Conservation (phyloP, 768 basidiomycete genomes). For the Mrakia blollopis region DNA sequence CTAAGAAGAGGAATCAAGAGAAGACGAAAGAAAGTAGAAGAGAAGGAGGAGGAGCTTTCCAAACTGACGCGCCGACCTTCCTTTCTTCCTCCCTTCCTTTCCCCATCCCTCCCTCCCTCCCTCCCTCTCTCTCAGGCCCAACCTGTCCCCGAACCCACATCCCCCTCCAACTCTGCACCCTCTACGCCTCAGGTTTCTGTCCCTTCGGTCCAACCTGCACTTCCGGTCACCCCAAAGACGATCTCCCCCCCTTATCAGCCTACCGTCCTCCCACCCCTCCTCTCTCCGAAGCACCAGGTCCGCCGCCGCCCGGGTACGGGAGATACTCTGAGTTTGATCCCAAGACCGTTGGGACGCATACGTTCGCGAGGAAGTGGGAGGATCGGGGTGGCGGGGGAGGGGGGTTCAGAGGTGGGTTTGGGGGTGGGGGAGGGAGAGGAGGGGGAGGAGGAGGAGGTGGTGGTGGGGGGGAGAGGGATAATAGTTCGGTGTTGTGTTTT, state of each 20-base stretch:
- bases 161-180: constrained; percentile 22
- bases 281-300: constrained; percentile 36
- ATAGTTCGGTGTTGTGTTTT: constrained; percentile 42
- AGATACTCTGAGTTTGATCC: constrained; percentile 34
- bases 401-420: no score
- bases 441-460: constrained; percentile 35
- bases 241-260: constrained; percentile 35
- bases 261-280: constrained; percentile 84
- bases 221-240: constrained; percentile 26
- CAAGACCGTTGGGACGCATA: constrained; percentile 35
- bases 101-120: neutral
- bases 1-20: no score
- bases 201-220: constrained; percentile 28
- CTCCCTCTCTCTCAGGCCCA: constrained; percentile 10
- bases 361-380: constrained; percentile 38
- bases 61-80: neutral
- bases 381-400: constrained; percentile 34
- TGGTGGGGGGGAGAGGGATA: constrained; percentile 25
- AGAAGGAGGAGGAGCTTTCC: neutral
- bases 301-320: constrained; percentile 42
- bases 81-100: neutral
- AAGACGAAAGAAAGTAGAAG: no score
- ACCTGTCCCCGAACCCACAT: constrained; percentile 25
- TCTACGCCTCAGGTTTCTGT: constrained; percentile 30
- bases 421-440: constrained; percentile 34